Evolutionary conservation across 768 basidiomycete species (phyloP).

Genomic region (Rhodotorula taiwanensis): DNA sequence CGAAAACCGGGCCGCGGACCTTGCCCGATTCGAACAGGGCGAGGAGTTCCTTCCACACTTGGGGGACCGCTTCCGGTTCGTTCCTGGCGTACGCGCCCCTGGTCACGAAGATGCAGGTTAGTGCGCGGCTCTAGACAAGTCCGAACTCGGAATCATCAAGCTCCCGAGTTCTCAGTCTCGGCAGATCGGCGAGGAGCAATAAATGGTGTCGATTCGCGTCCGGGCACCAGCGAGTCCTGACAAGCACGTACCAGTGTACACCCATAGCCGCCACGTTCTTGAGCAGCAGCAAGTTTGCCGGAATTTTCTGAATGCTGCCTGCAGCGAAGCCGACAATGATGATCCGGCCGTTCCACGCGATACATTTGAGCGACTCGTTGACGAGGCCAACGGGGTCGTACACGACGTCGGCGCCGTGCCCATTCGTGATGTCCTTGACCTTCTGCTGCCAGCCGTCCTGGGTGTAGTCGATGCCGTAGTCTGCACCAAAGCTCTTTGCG

Average conservation of each 20-base stretch:
- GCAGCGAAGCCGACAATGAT: conserved; percentile 90
- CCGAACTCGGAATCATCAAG: too few species aligned
- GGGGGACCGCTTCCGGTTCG: conserved; percentile 58
- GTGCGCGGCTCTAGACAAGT: too few species aligned
- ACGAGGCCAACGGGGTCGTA: conserved; percentile 82
- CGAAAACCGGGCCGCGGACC: conserved; percentile 64
- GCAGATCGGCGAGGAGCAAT: too few species aligned
- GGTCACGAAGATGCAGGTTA: too few species aligned
- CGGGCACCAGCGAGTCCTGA: too few species aligned
- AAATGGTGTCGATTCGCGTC: too few species aligned
- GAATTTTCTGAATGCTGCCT: conserved; percentile 77
- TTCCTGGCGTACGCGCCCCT: conserved; percentile 45
- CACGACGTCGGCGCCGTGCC: conserved; percentile 65
- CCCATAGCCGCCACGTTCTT: conserved; percentile 82
- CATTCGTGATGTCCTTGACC: conserved; percentile 71
- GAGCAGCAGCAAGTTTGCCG: conserved; percentile 65
- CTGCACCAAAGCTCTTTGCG: conserved; percentile 68
- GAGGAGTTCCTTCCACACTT: conserved; percentile 67
- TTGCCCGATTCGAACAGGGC: conserved; percentile 62
- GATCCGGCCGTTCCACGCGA: conserved; percentile 87
- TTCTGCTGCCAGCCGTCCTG: conserved; percentile 80
- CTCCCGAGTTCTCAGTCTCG: too few species aligned
- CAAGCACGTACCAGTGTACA: conserved; percentile 59
- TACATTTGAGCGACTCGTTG: conserved; percentile 74
- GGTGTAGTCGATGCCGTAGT: conserved; percentile 69